Evolutionary conservation across 2,329 filamentous ascomycete species (phyloP).

Genomic region (Trichoderma polysporum): DNA sequence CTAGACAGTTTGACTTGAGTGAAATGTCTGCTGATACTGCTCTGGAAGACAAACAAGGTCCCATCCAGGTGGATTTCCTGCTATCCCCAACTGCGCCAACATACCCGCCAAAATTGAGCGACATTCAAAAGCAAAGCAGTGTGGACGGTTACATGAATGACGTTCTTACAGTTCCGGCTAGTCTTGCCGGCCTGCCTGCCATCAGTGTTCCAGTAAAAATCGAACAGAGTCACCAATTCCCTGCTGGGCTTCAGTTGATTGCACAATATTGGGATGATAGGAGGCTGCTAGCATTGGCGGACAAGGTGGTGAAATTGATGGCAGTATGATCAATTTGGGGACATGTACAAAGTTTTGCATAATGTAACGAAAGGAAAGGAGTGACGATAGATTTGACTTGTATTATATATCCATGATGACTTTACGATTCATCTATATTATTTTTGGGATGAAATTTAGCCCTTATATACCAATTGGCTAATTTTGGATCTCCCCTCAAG

Average conservation of each 20-base stretch:
- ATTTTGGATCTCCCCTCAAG: neutral
- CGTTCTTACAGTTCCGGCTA: slow-evolving; percentile 93
- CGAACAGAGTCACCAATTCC: slow-evolving; percentile 33
- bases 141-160: slow-evolving; percentile 90
- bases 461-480: neutral
- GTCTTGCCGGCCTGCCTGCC: slow-evolving; percentile 84
- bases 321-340: slow-evolving; percentile 10
- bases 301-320: slow-evolving; percentile 40
- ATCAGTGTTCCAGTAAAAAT: slow-evolving; percentile 68
- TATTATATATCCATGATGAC: slow-evolving; percentile 4
- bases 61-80: slow-evolving; percentile 75
- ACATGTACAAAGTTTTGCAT: neutral
- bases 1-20: slow-evolving; percentile 55
- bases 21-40: slow-evolving; percentile 55
- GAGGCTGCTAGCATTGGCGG: slow-evolving; percentile 59
- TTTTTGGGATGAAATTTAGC: neutral
- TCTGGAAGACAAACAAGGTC: slow-evolving; percentile 57
- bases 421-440: neutral
- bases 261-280: slow-evolving; percentile 80
- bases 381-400: neutral
- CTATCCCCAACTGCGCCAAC: slow-evolving; percentile 85
- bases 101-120: slow-evolving; percentile 63
- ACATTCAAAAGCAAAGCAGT: slow-evolving; percentile 54
- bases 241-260: slow-evolving; percentile 68
- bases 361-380: neutral